Evolutionary conservation across 2,329 filamentous ascomycete species (phyloP).

Genomic region (Karstenula rhodostoma): DNA sequence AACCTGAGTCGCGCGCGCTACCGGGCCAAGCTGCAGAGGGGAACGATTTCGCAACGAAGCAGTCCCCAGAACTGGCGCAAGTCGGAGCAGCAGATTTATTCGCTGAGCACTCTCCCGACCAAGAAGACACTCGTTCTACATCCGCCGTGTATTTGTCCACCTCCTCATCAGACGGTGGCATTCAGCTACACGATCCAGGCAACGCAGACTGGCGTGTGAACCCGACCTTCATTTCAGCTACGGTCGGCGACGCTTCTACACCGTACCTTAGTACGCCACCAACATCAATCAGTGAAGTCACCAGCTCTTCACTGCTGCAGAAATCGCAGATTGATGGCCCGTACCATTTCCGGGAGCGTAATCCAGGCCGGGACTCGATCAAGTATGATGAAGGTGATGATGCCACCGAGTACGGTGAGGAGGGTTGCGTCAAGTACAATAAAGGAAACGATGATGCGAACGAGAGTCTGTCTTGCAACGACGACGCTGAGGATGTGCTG

Average conservation of each 20-base stretch:
- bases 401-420: too few relatives aligned
- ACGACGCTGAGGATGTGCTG: conserved; percentile 16
- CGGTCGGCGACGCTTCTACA: neutral
- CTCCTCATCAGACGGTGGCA: neutral
- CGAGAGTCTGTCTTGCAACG: neutral
- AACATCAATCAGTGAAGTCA: neutral
- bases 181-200: neutral
- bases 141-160: neutral
- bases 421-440: neutral
- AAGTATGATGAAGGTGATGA: too few relatives aligned
- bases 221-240: neutral
- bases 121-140: neutral
- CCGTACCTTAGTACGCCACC: neutral
- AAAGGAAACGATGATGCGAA: neutral
- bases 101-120: neutral
- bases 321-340: too few relatives aligned
- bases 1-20: neutral
- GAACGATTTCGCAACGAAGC: neutral
- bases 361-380: too few relatives aligned
- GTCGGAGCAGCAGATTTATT: neutral
- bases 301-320: neutral
- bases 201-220: neutral
- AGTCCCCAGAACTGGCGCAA: neutral
- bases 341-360: too few relatives aligned
- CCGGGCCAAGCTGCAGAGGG: neutral